Conservation (phyloP, 2,329 filamentous ascomycete species). For the Trichophyton benhamiae region DNA sequence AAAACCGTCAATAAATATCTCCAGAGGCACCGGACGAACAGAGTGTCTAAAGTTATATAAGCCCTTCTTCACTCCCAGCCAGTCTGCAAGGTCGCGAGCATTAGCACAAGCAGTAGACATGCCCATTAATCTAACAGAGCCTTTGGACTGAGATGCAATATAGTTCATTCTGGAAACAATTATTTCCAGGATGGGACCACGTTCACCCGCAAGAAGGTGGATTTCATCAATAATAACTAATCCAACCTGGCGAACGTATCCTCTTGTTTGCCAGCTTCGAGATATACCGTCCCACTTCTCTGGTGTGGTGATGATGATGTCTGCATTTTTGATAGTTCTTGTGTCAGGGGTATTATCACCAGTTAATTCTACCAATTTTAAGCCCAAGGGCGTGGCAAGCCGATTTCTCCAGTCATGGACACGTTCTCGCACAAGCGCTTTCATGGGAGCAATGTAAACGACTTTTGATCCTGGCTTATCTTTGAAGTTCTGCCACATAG, state of each 20-base stretch:
- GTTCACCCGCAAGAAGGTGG: slow-evolving; percentile 87
- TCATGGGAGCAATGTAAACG: slow-evolving; percentile 98
- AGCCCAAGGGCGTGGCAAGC: slow-evolving; percentile 66
- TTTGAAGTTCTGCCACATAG: slow-evolving; percentile 99
- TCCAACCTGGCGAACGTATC: slow-evolving; percentile 87
- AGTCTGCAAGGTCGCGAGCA: slow-evolving; percentile 83
- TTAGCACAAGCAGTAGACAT: slow-evolving; percentile 99
- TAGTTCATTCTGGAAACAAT: slow-evolving; percentile 95
- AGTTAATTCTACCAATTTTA: slow-evolving; percentile 89
- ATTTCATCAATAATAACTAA: slow-evolving; percentile 98
- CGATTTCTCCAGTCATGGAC: slow-evolving; percentile 88
- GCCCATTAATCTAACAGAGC: slow-evolving; percentile 77
- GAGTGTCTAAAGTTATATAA: slow-evolving; percentile 97
- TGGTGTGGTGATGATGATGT: slow-evolving; percentile 97
- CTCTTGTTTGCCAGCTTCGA: slow-evolving; percentile 94
- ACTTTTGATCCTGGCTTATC: slow-evolving; percentile 92
- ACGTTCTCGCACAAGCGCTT: slow-evolving; percentile 88
- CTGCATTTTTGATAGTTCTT: slow-evolving; percentile 83
- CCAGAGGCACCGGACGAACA: slow-evolving; percentile 85
- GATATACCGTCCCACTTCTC: slow-evolving; percentile 99
- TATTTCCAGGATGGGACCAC: slow-evolving; percentile 94
- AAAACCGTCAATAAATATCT: slow-evolving; percentile 96
- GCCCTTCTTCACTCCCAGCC: slow-evolving; percentile 91
- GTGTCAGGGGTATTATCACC: slow-evolving; percentile 98
- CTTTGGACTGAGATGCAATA: slow-evolving; percentile 86